phyloP scores from a whole-genome alignment of 768 basidiomycete species.

The Tubosaeta brunneosetosa region DNA sequence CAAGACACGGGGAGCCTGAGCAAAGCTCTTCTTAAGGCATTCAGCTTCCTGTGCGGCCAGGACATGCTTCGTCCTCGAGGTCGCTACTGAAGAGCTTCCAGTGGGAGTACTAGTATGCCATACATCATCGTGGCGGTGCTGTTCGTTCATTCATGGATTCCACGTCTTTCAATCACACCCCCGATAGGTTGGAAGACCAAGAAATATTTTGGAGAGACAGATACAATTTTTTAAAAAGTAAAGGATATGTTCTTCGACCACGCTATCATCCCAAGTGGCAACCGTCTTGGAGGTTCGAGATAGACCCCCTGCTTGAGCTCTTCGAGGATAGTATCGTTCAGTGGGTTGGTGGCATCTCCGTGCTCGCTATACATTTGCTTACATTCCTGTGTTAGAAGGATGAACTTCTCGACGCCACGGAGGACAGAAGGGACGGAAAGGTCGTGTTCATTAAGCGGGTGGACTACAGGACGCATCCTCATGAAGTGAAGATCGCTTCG shows the following conservation, averaged over 20 bases:
- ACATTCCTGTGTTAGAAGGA: neutral
- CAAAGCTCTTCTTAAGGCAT: too few species aligned
- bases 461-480: neutral
- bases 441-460: constrained; percentile 16
- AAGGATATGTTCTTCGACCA: constrained; percentile 23
- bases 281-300: constrained; percentile 23
- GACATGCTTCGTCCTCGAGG: too few species aligned
- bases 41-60: too few species aligned
- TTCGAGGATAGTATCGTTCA: constrained; percentile 10
- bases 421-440: neutral
- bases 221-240: constrained; percentile 11
- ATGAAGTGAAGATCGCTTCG: constrained; percentile 5
- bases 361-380: neutral
- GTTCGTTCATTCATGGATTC: too few species aligned
- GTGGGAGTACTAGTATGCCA: too few species aligned
- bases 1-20: too few species aligned
- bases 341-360: constrained; percentile 1
- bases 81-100: too few species aligned
- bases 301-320: neutral
- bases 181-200: too few species aligned
- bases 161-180: too few species aligned
- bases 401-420: constrained; percentile 10
- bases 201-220: constrained; percentile 18
- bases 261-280: constrained; percentile 26
- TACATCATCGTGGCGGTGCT: too few species aligned